Evolutionary conservation across 306 rosid genomes (phyloP).

Genomic region (Quercus engelmannii): DNA sequence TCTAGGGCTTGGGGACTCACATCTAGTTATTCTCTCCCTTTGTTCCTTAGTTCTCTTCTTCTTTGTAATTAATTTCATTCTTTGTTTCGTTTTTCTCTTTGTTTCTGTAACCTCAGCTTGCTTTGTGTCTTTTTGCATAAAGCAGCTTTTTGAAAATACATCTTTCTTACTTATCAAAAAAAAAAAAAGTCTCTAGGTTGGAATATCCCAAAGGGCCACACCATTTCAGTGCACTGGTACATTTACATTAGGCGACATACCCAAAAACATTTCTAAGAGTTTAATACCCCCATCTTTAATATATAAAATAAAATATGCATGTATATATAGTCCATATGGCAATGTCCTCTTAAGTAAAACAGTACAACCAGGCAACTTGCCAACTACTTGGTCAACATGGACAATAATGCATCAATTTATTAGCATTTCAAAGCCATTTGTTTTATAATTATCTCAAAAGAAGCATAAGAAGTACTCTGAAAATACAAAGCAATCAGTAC

Average conservation of each 20-base stretch:
- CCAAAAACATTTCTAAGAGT: not conserved
- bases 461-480: not conserved
- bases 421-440: not conserved
- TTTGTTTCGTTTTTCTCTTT: too few relatives aligned
- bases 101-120: too few relatives aligned
- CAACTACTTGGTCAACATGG: not conserved
- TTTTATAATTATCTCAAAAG: not conserved
- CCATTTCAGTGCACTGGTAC: not conserved
- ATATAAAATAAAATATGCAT: not conserved
- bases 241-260: not conserved
- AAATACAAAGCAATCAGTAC: not conserved
- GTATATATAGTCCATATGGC: not conserved
- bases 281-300: not conserved
- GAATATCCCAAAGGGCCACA: not conserved
- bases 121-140: too few relatives aligned
- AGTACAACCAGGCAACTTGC: not conserved
- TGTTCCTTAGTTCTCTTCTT: too few relatives aligned
- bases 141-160: accelerated
- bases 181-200: not conserved
- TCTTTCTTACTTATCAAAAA: not conserved
- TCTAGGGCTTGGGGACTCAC: too few relatives aligned
- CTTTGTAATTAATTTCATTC: too few relatives aligned
- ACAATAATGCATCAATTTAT: not conserved
- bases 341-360: not conserved
- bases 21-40: too few relatives aligned